A percentile compares a stretch with the other conserved stretches of the same genome.
Evolutionary conservation across 139 green algal genomes (phyloP).

Genomic region (Coelastrella sp.): DNA sequence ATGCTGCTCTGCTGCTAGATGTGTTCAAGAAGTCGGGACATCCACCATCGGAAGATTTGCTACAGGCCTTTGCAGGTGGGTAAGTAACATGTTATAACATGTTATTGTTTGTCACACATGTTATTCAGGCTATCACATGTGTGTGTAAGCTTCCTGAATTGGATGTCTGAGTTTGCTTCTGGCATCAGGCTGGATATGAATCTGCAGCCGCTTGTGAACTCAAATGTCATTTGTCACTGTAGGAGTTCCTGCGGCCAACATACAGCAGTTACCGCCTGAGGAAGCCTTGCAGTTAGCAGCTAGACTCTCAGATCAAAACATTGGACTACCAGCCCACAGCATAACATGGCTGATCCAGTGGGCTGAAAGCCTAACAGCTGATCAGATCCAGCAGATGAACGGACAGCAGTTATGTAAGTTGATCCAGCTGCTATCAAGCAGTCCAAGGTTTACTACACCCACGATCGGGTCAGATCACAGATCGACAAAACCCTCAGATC

Average conservation of each 20-base stretch:
- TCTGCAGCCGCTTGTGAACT: too few species aligned
- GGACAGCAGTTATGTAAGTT: conserved; percentile 5
- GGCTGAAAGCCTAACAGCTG: not conserved
- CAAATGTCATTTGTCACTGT: too few species aligned
- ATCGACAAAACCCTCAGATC: not conserved
- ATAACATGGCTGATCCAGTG: conserved; percentile 28
- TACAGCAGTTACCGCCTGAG: not conserved
- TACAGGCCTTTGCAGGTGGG: conserved; percentile 32
- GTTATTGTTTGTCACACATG: too few species aligned
- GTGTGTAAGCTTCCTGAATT: too few species aligned
- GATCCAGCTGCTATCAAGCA: not conserved
- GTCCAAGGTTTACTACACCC: not conserved
- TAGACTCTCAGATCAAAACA: not conserved
- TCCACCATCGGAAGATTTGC: conserved; percentile 10
- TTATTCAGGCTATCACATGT: too few species aligned
- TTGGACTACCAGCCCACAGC: not conserved
- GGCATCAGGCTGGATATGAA: too few species aligned
- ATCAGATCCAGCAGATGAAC: not conserved
- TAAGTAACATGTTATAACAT: not conserved
- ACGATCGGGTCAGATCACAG: not conserved
- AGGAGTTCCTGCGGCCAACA: conserved; percentile 9
- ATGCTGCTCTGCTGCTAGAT: conserved; percentile 37
- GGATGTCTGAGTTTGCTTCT: too few species aligned
- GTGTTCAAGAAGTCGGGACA: conserved; percentile 1
- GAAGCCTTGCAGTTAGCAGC: conserved; percentile 12